Conservation (phyloP, 2,329 filamentous ascomycete species). For the Penicillium hordei region DNA sequence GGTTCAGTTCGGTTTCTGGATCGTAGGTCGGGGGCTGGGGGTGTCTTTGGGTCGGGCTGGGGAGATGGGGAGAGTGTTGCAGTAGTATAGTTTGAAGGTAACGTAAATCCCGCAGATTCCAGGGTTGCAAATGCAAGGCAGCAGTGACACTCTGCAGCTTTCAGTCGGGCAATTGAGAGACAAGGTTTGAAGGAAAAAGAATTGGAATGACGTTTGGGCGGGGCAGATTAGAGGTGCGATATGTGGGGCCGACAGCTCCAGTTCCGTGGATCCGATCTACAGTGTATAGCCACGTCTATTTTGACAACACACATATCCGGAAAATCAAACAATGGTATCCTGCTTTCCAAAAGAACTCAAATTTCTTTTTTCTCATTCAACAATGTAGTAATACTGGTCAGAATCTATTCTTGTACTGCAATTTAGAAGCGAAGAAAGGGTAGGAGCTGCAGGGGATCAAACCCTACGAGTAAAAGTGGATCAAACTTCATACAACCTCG, state of each 20-base stretch:
- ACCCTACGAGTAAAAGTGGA: too few relatives aligned
- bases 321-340: too few relatives aligned
- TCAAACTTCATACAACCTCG: too few relatives aligned
- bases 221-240: background rate
- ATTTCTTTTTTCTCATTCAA: too few relatives aligned
- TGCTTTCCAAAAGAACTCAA: too few relatives aligned
- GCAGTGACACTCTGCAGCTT: background rate
- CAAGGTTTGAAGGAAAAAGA: background rate
- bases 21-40: background rate
- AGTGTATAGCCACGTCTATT: too few relatives aligned
- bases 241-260: background rate
- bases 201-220: background rate
- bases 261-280: background rate
- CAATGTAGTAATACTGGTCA: too few relatives aligned
- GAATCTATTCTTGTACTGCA: too few relatives aligned
- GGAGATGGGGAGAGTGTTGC: background rate
- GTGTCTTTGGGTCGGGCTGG: slow-evolving; percentile 1
- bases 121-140: background rate
- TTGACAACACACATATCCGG: too few relatives aligned
- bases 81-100: background rate
- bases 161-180: background rate
- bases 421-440: too few relatives aligned
- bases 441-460: too few relatives aligned
- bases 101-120: background rate
- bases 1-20: background rate